Conservation (phyloP, 2,329 filamentous ascomycete genomes). For the Cladophialophora bantiana region DNA sequence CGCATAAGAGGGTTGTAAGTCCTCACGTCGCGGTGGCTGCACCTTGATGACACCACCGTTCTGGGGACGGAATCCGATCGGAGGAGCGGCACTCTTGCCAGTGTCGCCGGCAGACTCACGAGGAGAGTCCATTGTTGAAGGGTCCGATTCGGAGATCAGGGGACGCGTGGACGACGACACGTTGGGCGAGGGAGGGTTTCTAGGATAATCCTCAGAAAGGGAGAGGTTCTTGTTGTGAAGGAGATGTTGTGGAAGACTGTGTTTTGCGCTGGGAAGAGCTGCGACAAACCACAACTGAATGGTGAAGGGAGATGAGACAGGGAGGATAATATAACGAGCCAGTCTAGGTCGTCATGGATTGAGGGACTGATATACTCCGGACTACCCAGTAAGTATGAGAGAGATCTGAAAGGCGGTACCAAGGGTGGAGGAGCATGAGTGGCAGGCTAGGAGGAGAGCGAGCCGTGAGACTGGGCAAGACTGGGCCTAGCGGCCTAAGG, state of each 20-base stretch:
- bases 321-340: not conserved
- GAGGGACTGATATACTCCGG: slow-evolving; percentile 9
- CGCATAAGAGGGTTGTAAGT: slow-evolving; percentile 85
- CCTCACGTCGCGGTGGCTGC: slow-evolving; percentile 79
- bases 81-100: slow-evolving; percentile 47
- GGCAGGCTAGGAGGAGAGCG: slow-evolving; percentile 11
- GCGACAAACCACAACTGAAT: slow-evolving; percentile 9
- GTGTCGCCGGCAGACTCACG: slow-evolving; percentile 37
- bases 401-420: not conserved
- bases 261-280: not conserved
- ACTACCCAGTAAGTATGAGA: not conserved
- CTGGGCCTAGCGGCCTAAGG: not conserved
- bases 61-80: slow-evolving; percentile 56
- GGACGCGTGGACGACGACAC: slow-evolving; percentile 35
- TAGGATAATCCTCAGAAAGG: not conserved
- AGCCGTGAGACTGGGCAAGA: slow-evolving; percentile 13
- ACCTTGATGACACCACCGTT: slow-evolving; percentile 69
- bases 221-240: too few species aligned
- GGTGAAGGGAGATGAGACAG: not conserved
- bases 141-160: slow-evolving; percentile 18
- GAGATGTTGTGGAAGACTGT: not conserved
- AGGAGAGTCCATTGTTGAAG: slow-evolving; percentile 38
- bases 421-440: slow-evolving; percentile 3
- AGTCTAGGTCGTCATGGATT: slow-evolving; percentile 21
- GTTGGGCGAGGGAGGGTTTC: slow-evolving; percentile 13